Base-by-base conservation (phyloP, 495 filamentous ascomycete species). In the Clohesyomyces aquaticus region DNA sequence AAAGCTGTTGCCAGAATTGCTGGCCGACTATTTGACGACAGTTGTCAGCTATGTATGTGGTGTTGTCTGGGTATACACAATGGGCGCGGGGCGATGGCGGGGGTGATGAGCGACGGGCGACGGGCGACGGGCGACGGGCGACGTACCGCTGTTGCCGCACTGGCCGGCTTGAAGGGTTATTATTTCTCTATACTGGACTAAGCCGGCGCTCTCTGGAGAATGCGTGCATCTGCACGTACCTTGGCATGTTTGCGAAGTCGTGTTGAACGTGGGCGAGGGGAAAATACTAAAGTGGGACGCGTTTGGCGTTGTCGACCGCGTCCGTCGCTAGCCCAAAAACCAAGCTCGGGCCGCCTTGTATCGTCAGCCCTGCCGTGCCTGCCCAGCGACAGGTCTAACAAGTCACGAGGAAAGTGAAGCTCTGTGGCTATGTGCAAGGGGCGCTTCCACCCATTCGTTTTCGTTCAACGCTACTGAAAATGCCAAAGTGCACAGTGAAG, bases 101-200 rank as follows among this genome's bases (percentile, higher is more conserved):
- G 47, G 43, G 42, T 29, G 21, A 14, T 45, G 56, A 42, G 29
- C 29, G 71, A 68, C 41, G 63, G 67, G 62, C 41, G 58, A 19
- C 45, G 54, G 42, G 46, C 28, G 27, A 43, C 22, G 49, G 29
- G 41, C 9, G 23, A 48, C 48, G 16, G 51, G 48, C 22, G 18
- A 87, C 89, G 80, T 74, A 96, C 92, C 91, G 81, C 91, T 97
- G 77, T 98, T 98, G 83, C 94, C 94, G 85, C 94, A 98, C 77
- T 98, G 94, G 83, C 94, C 94, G 55, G 95, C 93, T 79, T 98
- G 94, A 65, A 98, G 89, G 38, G 95, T 98, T 77, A 98, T 98
- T 73, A 98, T 98, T 84, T 98, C 94, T 78, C 94, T 98, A 55
- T 23, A 18, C 1, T 23, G 14, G 12, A 43, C 26, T 69, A 23